Evolutionary conservation across 2,329 filamentous ascomycete species (phyloP).

Genomic region (Parasarocladium wereldwijsianum): DNA sequence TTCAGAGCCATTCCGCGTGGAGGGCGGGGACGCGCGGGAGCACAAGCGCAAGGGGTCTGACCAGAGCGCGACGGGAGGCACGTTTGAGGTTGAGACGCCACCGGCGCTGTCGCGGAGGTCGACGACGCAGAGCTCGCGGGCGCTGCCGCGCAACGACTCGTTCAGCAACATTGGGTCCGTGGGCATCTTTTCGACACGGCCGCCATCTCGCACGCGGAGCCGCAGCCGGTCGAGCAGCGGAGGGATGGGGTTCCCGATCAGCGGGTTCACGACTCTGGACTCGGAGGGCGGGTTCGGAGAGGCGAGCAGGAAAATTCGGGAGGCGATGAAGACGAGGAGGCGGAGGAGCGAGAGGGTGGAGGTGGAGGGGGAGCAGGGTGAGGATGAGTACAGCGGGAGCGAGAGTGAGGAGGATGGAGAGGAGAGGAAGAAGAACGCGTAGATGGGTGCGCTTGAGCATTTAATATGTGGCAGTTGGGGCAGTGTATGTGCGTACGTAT

Average conservation of each 20-base stretch:
- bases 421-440: constrained; percentile 26
- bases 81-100: constrained; percentile 22
- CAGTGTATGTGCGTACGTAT: background rate
- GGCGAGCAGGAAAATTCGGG: constrained; percentile 69
- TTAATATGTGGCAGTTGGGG: constrained; percentile 1
- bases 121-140: constrained; percentile 38
- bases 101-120: constrained; percentile 27
- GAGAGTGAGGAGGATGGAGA: constrained; percentile 28
- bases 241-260: constrained; percentile 51
- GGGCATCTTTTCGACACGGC: constrained; percentile 79
- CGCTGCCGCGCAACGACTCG: constrained; percentile 72
- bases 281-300: constrained; percentile 63
- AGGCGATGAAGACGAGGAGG: constrained; percentile 59
- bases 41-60: constrained; percentile 32
- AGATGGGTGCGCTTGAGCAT: constrained; percentile 5
- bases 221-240: constrained; percentile 57
- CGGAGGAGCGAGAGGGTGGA: constrained; percentile 31
- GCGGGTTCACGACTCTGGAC: constrained; percentile 53
- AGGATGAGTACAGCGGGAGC: constrained; percentile 20
- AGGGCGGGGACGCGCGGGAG: constrained; percentile 12
- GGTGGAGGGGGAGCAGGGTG: constrained; percentile 19
- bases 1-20: constrained; percentile 32
- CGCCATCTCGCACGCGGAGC: constrained; percentile 63
- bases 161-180: constrained; percentile 82
- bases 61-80: constrained; percentile 15